Evolutionary conservation across 2,329 filamentous ascomycete genomes (phyloP), one percentile per base, ranked within the genome.

Genomic region (Fusarium coffeatum): DNA sequence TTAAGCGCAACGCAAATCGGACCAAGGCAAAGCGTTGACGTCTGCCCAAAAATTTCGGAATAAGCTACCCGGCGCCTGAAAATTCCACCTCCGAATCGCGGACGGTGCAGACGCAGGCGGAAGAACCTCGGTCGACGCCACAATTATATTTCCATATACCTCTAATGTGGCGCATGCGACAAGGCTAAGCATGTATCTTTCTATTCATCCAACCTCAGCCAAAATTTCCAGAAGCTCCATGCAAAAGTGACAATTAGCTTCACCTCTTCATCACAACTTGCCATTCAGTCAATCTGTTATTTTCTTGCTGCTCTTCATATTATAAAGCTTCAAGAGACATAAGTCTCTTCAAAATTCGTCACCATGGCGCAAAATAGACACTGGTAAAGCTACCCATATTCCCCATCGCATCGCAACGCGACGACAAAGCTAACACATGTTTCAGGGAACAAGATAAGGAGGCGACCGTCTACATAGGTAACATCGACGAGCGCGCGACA

Each of bases 391-490:
- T 30, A 37, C 53, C 48, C 30, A 23, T 43, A 15, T 50, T n/a
- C 22, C 23, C 12, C 15, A 49, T 54, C 37, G 42, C 20, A 46
- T 50, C 28, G 42, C 40, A 54, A 68, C 37, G 34, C 32, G 45
- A 43, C 34, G 63, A 55, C 54, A 58, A 59, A 56, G 57, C 71
- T 75, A 60, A 66, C 68, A 41, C 23, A 41, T n/a, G 43, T 48
- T n/a, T 20, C 72, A 94, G 92, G 93, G 93, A 98, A 80, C 95
- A 98, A 85, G 95, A 98, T 82, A 98, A 98, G 82, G 95, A 98
- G 83, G 94, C 94, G 74, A 98, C 96, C 43, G 93, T 98, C 80
- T 99, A 99, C 81, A 93, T 98, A 74, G 96, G 96, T 78, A 98
- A 98, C 81, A 93, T 99, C 77, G 96, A 99, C 84, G 96, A 99